phyloP scores from a whole-genome alignment of 1,284 basidiomycete genomes.

The Microbotryum silenes-acaulis region DNA sequence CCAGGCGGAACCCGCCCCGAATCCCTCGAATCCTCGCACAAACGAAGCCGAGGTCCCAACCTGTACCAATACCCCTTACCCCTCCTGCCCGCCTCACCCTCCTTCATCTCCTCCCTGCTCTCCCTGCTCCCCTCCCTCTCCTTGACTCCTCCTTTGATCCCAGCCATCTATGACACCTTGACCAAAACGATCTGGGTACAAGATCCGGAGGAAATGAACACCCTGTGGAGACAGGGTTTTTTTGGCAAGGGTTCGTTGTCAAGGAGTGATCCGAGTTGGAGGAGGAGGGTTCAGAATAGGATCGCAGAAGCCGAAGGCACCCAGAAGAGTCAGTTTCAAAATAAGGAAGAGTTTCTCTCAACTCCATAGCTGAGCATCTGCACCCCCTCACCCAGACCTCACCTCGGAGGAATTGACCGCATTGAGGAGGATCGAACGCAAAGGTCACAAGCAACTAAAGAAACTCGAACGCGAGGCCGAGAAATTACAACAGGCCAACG shows the following conservation, averaged over 20 bases:
- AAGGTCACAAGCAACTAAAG: constrained; percentile 67
- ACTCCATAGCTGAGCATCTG: neutral
- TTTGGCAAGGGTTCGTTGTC: constrained; percentile 95
- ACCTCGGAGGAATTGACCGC: constrained; percentile 83
- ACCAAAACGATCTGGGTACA: constrained; percentile 75
- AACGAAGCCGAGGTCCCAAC: constrained; percentile 15
- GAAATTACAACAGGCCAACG: constrained; percentile 48
- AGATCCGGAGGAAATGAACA: constrained; percentile 53
- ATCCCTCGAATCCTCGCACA: constrained; percentile 16
- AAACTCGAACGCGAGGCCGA: constrained; percentile 62
- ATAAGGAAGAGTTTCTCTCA: too few species aligned
- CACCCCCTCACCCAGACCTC: constrained; percentile 45
- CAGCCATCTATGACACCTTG: constrained; percentile 59
- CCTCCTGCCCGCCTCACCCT: constrained; percentile 3
- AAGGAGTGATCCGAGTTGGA: constrained; percentile 90
- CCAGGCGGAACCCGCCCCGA: constrained; percentile 20
- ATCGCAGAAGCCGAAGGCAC: constrained; percentile 53
- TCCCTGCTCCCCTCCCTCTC: constrained; percentile 48
- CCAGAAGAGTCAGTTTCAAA: constrained; percentile 45
- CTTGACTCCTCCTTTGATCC: constrained; percentile 54
- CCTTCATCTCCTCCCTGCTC: constrained; percentile 55
- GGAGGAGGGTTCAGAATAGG: constrained; percentile 51
- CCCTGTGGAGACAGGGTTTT: constrained; percentile 85
- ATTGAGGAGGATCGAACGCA: constrained; percentile 70
- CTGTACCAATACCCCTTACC: constrained; percentile 27